phyloP scores from a whole-genome alignment of 208 protist genomes.

The Naegleria gruberi region DNA sequence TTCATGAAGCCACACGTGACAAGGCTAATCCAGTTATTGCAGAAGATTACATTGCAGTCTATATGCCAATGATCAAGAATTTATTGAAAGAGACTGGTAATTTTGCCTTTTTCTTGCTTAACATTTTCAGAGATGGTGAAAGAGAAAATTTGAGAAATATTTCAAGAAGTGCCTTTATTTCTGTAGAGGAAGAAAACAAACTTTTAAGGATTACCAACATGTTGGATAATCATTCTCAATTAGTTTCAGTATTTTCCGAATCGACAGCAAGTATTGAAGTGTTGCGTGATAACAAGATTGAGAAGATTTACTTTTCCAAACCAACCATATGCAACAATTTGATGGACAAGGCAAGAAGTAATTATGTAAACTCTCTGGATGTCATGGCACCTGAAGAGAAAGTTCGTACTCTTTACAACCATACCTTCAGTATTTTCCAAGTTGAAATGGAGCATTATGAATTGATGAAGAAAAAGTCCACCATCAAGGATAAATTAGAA shows the following conservation, averaged over 20 bases:
- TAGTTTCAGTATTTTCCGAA: neutral
- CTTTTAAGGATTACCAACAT: neutral
- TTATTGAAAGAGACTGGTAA: neutral
- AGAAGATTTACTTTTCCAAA: neutral
- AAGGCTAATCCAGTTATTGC: neutral
- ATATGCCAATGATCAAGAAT: neutral
- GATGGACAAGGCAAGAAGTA: neutral
- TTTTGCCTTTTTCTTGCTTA: neutral
- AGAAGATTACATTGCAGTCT: neutral
- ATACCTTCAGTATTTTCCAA: neutral
- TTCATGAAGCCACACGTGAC: neutral
- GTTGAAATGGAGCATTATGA: neutral
- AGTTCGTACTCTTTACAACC: neutral
- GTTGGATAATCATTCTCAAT: neutral
- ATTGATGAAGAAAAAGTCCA: neutral
- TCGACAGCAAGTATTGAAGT: neutral
- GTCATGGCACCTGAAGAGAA: neutral
- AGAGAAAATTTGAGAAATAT: neutral
- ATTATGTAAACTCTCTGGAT: neutral
- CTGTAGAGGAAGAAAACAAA: neutral
- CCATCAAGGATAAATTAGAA: no score
- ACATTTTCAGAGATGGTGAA: constrained; percentile 3
- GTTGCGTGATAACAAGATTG: neutral
- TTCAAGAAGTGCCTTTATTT: neutral
- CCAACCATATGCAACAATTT: neutral